Evolutionary conservation across 148 eudicot genomes (phyloP).

Genomic region (Persicaria maculosa): DNA sequence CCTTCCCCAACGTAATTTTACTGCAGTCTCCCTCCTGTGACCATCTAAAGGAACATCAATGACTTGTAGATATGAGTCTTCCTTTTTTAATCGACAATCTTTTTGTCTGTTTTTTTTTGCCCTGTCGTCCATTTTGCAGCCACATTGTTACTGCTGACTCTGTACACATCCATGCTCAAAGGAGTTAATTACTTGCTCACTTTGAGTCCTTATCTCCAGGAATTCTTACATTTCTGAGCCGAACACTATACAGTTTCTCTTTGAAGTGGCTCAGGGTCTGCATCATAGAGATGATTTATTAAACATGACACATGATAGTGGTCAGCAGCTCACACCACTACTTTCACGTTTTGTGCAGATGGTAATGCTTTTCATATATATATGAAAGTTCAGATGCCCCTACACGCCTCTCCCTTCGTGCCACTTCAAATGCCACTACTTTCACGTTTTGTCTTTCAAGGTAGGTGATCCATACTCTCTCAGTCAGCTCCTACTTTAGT

Average conservation of each 20-base stretch:
- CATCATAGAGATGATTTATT: conserved; percentile 40
- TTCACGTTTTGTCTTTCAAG: conserved; percentile 28
- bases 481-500: conserved; percentile 8
- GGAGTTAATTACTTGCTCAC: background rate
- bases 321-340: conserved; percentile 39
- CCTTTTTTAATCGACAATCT: too few species aligned
- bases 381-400: background rate
- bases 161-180: background rate
- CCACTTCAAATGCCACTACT: too few species aligned
- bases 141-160: too few species aligned
- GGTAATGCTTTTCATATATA: conserved; percentile 29
- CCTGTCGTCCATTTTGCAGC: too few species aligned
- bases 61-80: too few species aligned
- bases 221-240: conserved; percentile 40
- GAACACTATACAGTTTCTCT: conserved; percentile 46
- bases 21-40: too few species aligned
- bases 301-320: conserved; percentile 38
- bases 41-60: too few species aligned
- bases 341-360: conserved; percentile 50
- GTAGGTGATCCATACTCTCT: conserved; percentile 27
- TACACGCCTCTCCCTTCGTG: too few species aligned
- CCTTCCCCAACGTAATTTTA: too few species aligned
- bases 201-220: conserved; percentile 24
- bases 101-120: too few species aligned
- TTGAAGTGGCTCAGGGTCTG: conserved; percentile 60